Base-by-base conservation (phyloP, 257 asterid species). In the Jaltomata sinuosa region DNA sequence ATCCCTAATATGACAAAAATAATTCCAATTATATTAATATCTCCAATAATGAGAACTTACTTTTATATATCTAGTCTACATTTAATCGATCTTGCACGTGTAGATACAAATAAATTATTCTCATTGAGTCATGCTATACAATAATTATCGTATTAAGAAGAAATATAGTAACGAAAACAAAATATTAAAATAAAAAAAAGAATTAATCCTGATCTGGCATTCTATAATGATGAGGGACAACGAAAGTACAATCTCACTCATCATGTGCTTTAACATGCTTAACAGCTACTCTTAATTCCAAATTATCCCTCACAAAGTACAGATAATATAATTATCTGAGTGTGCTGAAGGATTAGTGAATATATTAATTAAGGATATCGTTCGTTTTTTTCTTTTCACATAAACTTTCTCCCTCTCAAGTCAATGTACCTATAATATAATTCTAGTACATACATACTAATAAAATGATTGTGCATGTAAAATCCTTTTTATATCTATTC, bases 221-320 rank as follows among this genome's bases (percentile, higher is more conserved):
- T 81, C 84, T 47, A 76, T 59, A 34, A 38, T 59, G 76, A 59
- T 50, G 53, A 64, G 72, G 42, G 42, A 81, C 45, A 57, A 57
- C 55, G 36, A n/a, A 59, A 76, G 42, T 59, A 59, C 76, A 68
- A 42, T 59, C 76, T 25, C 42, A 34, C 14, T 85, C 15, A 47
- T 47, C 85, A 85, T 85, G 85, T 85, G 85, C 78, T 71, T 55
- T 80, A 85, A 85, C 87, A 81, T 85, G 85, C 62, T 45, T 52
- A 81, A 69, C 85, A 81, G 85, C 85, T 80, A 45, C 27, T 53
- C 11, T 40, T 85, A 62, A 79, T 80, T 67, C 59, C 62, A 34
- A 65, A 67, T 65, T 84, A 54, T 84, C 36, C 57, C 80, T 42
- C 80, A 74, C 22, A 45, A 45, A 74, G 1, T 25, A 74, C 22